phyloP scores from a whole-genome alignment of 805 yeast genomes.

The Teunomyces kruisii region DNA sequence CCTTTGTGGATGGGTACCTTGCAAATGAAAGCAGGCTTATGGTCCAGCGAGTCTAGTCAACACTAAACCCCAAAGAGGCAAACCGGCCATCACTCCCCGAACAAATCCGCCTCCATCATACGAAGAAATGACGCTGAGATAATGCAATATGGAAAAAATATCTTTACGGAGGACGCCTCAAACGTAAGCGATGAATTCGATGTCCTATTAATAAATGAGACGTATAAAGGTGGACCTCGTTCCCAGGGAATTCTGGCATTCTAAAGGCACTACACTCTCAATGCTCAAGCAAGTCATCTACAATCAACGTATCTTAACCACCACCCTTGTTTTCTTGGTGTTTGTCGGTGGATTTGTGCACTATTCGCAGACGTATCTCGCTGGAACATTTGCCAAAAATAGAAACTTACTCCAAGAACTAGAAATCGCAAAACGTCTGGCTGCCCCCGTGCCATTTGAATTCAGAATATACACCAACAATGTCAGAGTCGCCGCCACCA shows the following conservation, averaged over 20 bases:
- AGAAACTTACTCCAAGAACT: not conserved
- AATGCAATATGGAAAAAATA: not conserved
- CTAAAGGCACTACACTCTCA: too few relatives aligned
- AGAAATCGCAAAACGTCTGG: not conserved
- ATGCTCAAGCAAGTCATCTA: not conserved
- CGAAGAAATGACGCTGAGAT: too few relatives aligned
- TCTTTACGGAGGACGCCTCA: not conserved
- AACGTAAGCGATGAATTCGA: not conserved
- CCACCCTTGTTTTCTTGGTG: not conserved
- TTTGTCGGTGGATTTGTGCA: constrained; percentile 1
- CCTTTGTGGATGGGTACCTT: too few relatives aligned
- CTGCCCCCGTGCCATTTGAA: constrained; percentile 5
- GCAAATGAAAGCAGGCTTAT: too few relatives aligned
- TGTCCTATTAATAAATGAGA: too few relatives aligned
- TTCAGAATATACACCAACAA: constrained; percentile 13
- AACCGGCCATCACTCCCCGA: too few relatives aligned
- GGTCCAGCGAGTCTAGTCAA: too few relatives aligned
- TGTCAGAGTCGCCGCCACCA: constrained; percentile 9
- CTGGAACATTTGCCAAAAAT: not conserved
- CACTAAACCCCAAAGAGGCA: too few relatives aligned
- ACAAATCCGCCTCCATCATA: too few relatives aligned
- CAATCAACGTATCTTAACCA: not conserved
- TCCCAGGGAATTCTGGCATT: too few relatives aligned
- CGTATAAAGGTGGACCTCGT: too few relatives aligned
- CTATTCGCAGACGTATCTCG: not conserved